Conservation (phyloP, 2,329 filamentous ascomycete species). For the Graphiopsis chlorocephala region DNA sequence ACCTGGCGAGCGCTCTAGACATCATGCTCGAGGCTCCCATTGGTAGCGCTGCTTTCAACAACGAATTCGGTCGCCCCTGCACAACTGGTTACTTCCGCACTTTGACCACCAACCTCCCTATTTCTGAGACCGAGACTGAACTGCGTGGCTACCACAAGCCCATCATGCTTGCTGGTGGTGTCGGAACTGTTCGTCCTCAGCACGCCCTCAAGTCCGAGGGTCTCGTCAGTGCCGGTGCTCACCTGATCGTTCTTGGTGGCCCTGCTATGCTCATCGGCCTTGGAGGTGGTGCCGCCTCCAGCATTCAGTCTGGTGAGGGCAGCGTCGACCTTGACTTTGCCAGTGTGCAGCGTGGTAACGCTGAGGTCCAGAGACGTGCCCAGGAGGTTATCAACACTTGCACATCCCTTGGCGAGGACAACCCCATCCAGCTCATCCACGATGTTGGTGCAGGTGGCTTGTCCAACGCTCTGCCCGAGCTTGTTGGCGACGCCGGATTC, state of each 20-base stretch:
- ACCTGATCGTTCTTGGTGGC: slow-evolving; percentile 88
- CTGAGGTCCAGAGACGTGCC: slow-evolving; percentile 89
- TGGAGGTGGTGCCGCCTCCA: slow-evolving; percentile 91
- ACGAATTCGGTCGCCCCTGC: slow-evolving; percentile 91
- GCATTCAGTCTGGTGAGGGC: slow-evolving; percentile 80
- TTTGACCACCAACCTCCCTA: slow-evolving; percentile 66
- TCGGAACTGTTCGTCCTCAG: slow-evolving; percentile 86
- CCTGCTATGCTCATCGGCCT: slow-evolving; percentile 97
- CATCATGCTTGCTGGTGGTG: slow-evolving; percentile 95
- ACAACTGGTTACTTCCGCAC: slow-evolving; percentile 90
- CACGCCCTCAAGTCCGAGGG: slow-evolving; percentile 82
- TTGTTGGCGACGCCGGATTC: slow-evolving; percentile 87
- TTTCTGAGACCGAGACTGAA: slow-evolving; percentile 63
- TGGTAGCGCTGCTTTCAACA: slow-evolving; percentile 93
- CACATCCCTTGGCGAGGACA: slow-evolving; percentile 75
- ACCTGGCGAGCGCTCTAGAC: slow-evolving; percentile 90
- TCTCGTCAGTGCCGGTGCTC: slow-evolving; percentile 80
- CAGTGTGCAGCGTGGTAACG: slow-evolving; percentile 94
- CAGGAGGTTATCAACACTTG: slow-evolving; percentile 99
- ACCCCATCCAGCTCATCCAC: slow-evolving; percentile 94
- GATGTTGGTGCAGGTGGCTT: slow-evolving; percentile 93
- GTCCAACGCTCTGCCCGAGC: slow-evolving; percentile 79
- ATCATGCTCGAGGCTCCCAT: slow-evolving; percentile 98
- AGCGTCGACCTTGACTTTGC: slow-evolving; percentile 94
- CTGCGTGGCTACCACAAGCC: slow-evolving; percentile 95